Conservation (phyloP, 805 yeast genomes). For the Kazachstania viticola region DNA sequence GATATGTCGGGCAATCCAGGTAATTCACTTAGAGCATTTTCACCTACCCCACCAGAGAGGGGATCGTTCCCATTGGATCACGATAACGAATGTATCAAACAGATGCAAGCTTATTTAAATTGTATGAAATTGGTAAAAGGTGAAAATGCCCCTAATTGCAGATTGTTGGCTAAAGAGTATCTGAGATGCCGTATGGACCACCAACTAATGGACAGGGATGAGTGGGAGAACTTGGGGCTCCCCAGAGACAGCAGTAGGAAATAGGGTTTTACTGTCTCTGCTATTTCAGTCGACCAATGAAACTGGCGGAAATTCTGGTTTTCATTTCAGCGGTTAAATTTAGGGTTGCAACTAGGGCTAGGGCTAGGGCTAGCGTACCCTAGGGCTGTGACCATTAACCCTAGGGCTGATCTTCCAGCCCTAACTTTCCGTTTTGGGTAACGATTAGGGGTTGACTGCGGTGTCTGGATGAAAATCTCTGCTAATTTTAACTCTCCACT, state of each 20-base stretch:
- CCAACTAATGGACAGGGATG: constrained; percentile 46
- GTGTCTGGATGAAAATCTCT: no score
- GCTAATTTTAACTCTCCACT: no score
- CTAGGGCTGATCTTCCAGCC: no score
- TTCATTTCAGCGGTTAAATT: no score
- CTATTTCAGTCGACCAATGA: no score
- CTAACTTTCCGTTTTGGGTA: no score
- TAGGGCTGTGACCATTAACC: no score
- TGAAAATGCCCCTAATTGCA: constrained; percentile 83
- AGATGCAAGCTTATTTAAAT: constrained; percentile 63
- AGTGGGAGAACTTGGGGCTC: constrained; percentile 51
- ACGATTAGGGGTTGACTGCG: no score
- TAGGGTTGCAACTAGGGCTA: no score
- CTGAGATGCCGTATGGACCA: constrained; percentile 84
- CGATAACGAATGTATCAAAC: constrained; percentile 63
- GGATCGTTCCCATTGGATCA: constrained; percentile 96
- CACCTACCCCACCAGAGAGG: constrained; percentile 90
- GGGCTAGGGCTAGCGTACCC: no score
- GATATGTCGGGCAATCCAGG: constrained; percentile 35
- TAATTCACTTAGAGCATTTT: constrained; percentile 36
- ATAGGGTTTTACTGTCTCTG: no score
- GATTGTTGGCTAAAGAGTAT: constrained; percentile 71
- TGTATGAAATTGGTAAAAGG: constrained; percentile 73
- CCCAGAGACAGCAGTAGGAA: constrained; percentile 45
- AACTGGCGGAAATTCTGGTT: no score